These are phyloP conservation scores for Arxiozyma bovina DNA, from an alignment of 1,139 yeast genomes.

Conservation along the genomic window DNA sequence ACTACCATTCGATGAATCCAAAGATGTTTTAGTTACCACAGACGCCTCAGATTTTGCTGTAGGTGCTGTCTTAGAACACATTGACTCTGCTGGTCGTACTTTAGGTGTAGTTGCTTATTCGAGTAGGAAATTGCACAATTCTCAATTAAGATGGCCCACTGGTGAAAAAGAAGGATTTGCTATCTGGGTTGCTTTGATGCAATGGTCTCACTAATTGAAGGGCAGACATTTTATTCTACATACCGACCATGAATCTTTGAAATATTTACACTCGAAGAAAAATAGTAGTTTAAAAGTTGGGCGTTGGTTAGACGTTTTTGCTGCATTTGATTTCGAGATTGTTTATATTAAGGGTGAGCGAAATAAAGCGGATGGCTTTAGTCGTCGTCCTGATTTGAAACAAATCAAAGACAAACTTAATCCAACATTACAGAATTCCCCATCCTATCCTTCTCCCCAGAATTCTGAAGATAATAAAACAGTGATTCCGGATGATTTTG, in stretches of 20 bases:
- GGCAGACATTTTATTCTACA: not conserved
- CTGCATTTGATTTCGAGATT: not conserved
- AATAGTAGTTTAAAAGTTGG: not conserved
- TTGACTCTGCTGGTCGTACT: not conserved
- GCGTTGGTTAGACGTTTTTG: not conserved
- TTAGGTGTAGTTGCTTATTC: constrained; percentile 1
- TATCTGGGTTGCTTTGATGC: not conserved
- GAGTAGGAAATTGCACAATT: not conserved
- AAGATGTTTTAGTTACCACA: not conserved
- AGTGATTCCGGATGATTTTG: not conserved
- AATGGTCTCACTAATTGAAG: not conserved
- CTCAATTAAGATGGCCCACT: not conserved
- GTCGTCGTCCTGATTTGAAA: not conserved
- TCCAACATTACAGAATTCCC: too few relatives aligned
- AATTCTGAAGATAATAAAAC: not conserved
- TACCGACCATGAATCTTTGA: not conserved
- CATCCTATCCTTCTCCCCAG: too few relatives aligned
- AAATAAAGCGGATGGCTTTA: not conserved
- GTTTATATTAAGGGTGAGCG: not conserved
- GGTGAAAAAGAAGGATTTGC: not conserved
- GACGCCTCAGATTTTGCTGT: not conserved
- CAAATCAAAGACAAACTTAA: not conserved
- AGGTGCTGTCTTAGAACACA: not conserved
- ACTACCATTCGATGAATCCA: not conserved
- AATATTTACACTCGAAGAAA: not conserved